Percentiles rank a stretch among this genome's conserved stretches.
Evolutionary conservation across 768 basidiomycete genomes (phyloP).

Genomic region (Russula lepida): DNA sequence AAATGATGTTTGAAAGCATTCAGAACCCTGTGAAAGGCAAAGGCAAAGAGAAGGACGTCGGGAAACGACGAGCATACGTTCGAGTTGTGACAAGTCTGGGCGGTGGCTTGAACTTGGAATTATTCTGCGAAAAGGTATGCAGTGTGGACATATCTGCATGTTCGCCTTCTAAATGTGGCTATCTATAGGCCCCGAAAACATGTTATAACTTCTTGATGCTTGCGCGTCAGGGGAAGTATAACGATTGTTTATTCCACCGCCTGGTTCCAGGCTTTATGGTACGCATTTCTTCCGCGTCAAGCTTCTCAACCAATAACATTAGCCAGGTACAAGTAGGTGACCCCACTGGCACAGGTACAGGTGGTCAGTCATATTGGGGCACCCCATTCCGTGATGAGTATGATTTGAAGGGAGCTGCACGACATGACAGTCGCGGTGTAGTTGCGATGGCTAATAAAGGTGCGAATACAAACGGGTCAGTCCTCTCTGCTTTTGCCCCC

Average conservation of each 20-base stretch:
- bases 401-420: slow-evolving; percentile 79
- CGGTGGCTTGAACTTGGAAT: slow-evolving; percentile 72
- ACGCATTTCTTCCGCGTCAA: slow-evolving; percentile 18
- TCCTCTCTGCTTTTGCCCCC: slow-evolving; percentile 10
- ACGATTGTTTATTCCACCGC: slow-evolving; percentile 84
- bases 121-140: slow-evolving; percentile 79
- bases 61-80: slow-evolving; percentile 88
- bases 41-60: slow-evolving; percentile 88
- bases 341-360: slow-evolving; percentile 90
- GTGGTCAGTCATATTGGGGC: slow-evolving; percentile 91
- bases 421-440: slow-evolving; percentile 76
- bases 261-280: slow-evolving; percentile 96
- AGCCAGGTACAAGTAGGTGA: slow-evolving; percentile 93
- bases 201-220: slow-evolving; percentile 98
- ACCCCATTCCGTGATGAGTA: slow-evolving; percentile 94
- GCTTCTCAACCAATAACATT: slow-evolving; percentile 5
- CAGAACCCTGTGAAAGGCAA: slow-evolving; percentile 72
- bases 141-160: background rate
- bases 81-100: slow-evolving; percentile 92
- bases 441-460: slow-evolving; percentile 97
- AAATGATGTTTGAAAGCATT: slow-evolving; percentile 96
- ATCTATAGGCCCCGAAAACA: slow-evolving; percentile 81
- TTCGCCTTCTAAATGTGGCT: background rate
- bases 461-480: slow-evolving; percentile 75
- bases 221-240: slow-evolving; percentile 83